Conservation (phyloP, 352 stramenopile genomes). For the Globisporangium solare region DNA sequence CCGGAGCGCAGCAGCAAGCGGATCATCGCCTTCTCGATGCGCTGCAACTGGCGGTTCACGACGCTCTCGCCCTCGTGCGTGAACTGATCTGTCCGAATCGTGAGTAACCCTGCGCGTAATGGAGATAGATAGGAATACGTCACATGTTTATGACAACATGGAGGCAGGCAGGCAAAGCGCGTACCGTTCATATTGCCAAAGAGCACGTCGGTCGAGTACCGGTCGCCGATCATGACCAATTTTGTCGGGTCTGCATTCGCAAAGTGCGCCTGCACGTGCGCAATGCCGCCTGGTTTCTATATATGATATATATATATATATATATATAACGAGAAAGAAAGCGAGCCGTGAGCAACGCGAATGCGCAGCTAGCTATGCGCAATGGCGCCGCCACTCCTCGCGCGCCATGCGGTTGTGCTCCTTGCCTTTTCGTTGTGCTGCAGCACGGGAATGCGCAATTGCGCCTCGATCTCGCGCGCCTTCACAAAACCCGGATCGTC, state of each 20-base stretch:
- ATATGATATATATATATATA: neutral
- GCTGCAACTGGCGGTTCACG: conserved; percentile 65
- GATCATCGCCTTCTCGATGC: conserved; percentile 61
- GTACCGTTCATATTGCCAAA: conserved; percentile 95
- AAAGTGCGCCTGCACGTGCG: conserved; percentile 87
- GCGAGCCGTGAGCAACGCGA: neutral
- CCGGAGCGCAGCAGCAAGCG: conserved; percentile 36
- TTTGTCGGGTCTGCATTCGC: conserved; percentile 44
- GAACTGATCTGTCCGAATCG: conserved; percentile 92
- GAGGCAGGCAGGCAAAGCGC: neutral
- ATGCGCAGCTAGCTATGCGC: neutral
- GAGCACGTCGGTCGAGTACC: conserved; percentile 96
- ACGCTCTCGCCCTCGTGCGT: conserved; percentile 53
- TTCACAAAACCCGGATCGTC: conserved; percentile 87
- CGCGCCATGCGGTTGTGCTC: neutral
- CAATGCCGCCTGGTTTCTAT: conserved; percentile 90
- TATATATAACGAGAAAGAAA: no score
- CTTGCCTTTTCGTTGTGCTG: conserved; percentile 87
- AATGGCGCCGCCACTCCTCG: neutral
- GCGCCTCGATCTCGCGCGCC: conserved; percentile 74
- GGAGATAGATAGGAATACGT: neutral
- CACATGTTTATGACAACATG: neutral
- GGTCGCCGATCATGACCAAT: conserved; percentile 96
- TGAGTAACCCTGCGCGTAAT: conserved; percentile 82
- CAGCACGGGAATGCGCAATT: conserved; percentile 84